A percentile compares a stretch with the other conserved stretches of the same genome.
phyloP scores from a whole-genome alignment of 768 basidiomycete genomes.

The Amanita jacksonii region DNA sequence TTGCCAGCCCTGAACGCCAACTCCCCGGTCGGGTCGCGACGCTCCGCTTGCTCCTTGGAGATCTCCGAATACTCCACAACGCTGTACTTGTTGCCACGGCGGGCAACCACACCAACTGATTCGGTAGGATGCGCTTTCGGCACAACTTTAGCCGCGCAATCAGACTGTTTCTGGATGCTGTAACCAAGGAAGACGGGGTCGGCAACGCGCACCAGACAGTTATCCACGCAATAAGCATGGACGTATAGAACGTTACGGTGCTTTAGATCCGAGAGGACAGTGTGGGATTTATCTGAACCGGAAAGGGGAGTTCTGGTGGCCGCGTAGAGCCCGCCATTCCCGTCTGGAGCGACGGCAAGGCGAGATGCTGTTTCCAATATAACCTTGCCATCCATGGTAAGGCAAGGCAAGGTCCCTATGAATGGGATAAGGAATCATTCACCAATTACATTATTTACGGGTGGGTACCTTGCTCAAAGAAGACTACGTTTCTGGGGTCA shows the following conservation, averaged over 20 bases:
- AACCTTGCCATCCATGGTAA: slow-evolving; percentile 90
- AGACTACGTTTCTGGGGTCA: slow-evolving; percentile 64
- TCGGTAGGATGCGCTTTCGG: slow-evolving; percentile 82
- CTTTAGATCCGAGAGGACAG: slow-evolving; percentile 78
- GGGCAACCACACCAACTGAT: slow-evolving; percentile 90
- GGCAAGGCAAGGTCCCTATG: slow-evolving; percentile 88
- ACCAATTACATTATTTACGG: slow-evolving; percentile 9
- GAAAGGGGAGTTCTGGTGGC: slow-evolving; percentile 77
- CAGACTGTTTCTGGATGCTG: slow-evolving; percentile 79
- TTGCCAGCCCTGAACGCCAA: slow-evolving; percentile 91
- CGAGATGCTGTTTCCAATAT: slow-evolving; percentile 70
- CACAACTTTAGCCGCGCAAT: slow-evolving; percentile 95
- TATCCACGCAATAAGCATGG: slow-evolving; percentile 97
- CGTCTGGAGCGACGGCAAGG: slow-evolving; percentile 94
- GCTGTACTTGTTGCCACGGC: slow-evolving; percentile 71
- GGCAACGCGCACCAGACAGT: slow-evolving; percentile 95
- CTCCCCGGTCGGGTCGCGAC: slow-evolving; percentile 61
- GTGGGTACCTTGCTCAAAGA: slow-evolving; percentile 90
- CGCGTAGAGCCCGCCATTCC: slow-evolving; percentile 95
- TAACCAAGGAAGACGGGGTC: slow-evolving; percentile 97
- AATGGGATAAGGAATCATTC: slow-evolving; percentile 6
- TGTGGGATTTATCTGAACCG: slow-evolving; percentile 43
- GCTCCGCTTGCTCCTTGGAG: slow-evolving; percentile 75
- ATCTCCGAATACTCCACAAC: slow-evolving; percentile 99
- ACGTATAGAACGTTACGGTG: slow-evolving; percentile 75